Base-by-base conservation (phyloP, 2,329 filamentous ascomycete genomes). In the Fusarium dlaminii region DNA sequence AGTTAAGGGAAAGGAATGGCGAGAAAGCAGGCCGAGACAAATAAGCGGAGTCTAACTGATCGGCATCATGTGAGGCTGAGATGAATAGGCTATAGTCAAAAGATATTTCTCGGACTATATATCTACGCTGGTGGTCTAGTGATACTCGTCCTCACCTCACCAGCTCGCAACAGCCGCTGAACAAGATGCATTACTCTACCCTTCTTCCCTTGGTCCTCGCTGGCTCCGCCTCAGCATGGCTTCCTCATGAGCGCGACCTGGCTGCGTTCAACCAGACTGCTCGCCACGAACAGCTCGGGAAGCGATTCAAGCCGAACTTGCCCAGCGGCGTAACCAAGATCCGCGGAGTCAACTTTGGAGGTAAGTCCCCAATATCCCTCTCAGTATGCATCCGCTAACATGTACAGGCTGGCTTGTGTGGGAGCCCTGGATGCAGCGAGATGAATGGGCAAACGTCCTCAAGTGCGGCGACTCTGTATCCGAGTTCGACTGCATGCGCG, bases 401-500 rank as follows among this genome's bases (percentile, higher is more conserved):
- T 3, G 1, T 3, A 1, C 6, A 74, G 72, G 72, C 10, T 74
- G 72, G 72, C 72, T 74, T 5, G 62, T 74, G 10, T 60, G 72
- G 6, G 72, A 74, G 29, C 29, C 20, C 6, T 75, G 72, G 72
- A 15, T 74, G 40, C 60, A 66, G 29, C 5, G 22, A 18, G 48
- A 65, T 18, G 58, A 52, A 36, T 74, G 72, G 72, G n/a, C 30
- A 13, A 66, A 75, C 11, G 40, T 48, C 1, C 36, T 75, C n/a
- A 20, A 55, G 20, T 74, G 68, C 18, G 72, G 68, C 18, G 6
- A 52, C 7, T 74, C 72, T 3, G 5, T 5, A 8, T 72, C 72
- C 1, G 72, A 74, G 12, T 74, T 74, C 18, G 72, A 75, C 20
- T 74, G 72, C 30, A 74, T 74, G 72, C 49, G 45, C 1, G 64